Conservation (phyloP, 1,284 basidiomycete genomes). For the Marasmius fiardii region DNA sequence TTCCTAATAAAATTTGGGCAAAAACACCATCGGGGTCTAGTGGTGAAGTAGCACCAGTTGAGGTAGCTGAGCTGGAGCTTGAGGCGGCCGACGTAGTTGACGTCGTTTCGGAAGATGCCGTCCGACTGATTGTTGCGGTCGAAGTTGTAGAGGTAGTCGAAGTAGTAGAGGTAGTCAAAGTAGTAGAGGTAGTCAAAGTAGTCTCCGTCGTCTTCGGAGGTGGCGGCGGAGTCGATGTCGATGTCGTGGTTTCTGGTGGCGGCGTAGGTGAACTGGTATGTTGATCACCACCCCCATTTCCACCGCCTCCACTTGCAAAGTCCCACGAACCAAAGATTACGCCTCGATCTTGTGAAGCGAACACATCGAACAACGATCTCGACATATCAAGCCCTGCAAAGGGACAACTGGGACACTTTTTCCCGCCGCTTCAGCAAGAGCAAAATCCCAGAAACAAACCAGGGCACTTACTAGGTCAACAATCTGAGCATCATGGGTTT, state of each 20-base stretch:
- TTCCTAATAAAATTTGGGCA: neutral
- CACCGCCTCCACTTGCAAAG: constrained; percentile 30
- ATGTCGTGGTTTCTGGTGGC: constrained; percentile 3
- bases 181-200: neutral
- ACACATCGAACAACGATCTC: constrained; percentile 59
- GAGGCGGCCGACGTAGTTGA: neutral
- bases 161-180: constrained; percentile 4
- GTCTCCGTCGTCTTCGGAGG: neutral
- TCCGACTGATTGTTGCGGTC: neutral
- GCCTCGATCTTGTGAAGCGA: constrained; percentile 42
- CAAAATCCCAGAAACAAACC: constrained; percentile 1
- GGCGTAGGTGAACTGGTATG: neutral
- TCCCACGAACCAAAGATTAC: constrained; percentile 56
- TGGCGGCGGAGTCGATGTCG: constrained; percentile 7
- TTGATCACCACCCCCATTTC: neutral
- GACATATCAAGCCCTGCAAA: constrained; percentile 75
- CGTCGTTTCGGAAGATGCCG: constrained; percentile 1
- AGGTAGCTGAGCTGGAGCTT: neutral
- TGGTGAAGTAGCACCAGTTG: neutral
- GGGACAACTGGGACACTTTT: constrained; percentile 64
- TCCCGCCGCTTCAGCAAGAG: neutral
- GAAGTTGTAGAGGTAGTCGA: constrained; percentile 5
- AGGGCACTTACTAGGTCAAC: constrained; percentile 56
- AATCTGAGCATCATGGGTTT: constrained; percentile 60
- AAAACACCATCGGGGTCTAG: neutral